Evolutionary conservation across 176 grass and related monocot species (phyloP), one percentile per base, ranked within the genome.

Genomic region (Poa pratensis): DNA sequence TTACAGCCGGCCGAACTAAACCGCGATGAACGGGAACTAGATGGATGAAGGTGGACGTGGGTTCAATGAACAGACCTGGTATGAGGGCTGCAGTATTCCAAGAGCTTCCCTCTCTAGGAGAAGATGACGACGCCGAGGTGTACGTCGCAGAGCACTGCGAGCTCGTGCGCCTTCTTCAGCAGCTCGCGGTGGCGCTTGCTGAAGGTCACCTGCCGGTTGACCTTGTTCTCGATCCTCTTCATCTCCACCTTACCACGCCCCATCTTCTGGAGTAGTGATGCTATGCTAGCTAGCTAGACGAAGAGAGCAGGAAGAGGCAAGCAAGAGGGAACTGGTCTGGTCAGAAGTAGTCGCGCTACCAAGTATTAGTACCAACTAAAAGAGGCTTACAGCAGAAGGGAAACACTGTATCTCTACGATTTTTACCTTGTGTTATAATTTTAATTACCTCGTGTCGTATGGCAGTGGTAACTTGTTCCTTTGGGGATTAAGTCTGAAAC

Each of bases 121-220:
- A 92, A 89, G 76, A 84, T 18, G 81, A 92, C 2, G 20, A 89
- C 79, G 37, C 84, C 84, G 26, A 92, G 35, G 53, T 84, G 63
- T 1, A 30, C 91, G 26, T 87, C 87, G 45, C 91, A 92, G 23
- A 92, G 91, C 28, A 89, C 69, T 18, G 81, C 84, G 19, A 92
- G 87, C 81, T 92, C 84, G 23, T 81, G 68, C 0, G 87, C 91
- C 73, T 89, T 89, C 87, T 92, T 92, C 8, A 87, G 46, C 16
- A 92, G 20, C 4, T 84, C 87, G 49, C 34, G 22, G 76, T 71
- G 61, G 35, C 90, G 77, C 90, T 92, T 92, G 32, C 62, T 66
- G 87, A 89, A 89, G 52, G 83, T 87, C 15, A 82, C 90, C 70
- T 89, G 80, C 3, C 90, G 76, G 45, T 24, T 78, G 42, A 79